Evolutionary conservation across 352 stramenopile genomes (phyloP), one percentile per base, ranked within the genome.

Genomic region (Pythium pyrilobum): DNA sequence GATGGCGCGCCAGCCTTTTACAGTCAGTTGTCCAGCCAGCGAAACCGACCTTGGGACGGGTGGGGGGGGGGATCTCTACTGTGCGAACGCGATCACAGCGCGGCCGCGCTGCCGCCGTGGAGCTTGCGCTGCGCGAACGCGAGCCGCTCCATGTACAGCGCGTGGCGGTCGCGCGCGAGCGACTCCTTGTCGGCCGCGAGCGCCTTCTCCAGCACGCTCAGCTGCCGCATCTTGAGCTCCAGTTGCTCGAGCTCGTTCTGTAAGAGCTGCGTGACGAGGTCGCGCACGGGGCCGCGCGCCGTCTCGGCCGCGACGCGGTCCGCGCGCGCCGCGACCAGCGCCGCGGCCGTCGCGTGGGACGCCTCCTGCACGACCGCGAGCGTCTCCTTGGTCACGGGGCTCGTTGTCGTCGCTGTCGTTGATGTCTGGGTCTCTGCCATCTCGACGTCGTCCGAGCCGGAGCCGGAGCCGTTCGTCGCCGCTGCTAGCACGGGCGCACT

Each of bases 221-320:
- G 53, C 40, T 89, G 71, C 48, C 87, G 69, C 66, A 90, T 80
- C 66, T 90, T 89, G 36, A 92, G 63, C 54, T 92, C 77, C 66
- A 92, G 75, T 55, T 90, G 79, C 40, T 73, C 52, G 54, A 92
- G 47, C 29, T 92, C 73, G 44, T 84, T 89, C 51, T 87, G 61
- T 18, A 88, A 18, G 16, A 92, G 39, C 43, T 90, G 62, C 13
- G 69, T 64, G 20, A 90, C 71, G 3, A 90, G 62, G 15, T 78
- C 68, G 5, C 71, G 69, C 29, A 87, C 66, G 0, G 75, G 67
- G 0, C 64, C 71, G n/a, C 53, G 57, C 0, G 67, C 76, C 10
- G 68, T 76, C 2, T 77, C 59, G 5, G 71, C 58, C 11, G 77
- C 74, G 13, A 85, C 70, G 12, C 62, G 37, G 18, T 88, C 59